These are phyloP conservation scores for Aspergillus melleus DNA, from an alignment of 2,329 filamentous ascomycete species.

Conservation along the genomic window DNA sequence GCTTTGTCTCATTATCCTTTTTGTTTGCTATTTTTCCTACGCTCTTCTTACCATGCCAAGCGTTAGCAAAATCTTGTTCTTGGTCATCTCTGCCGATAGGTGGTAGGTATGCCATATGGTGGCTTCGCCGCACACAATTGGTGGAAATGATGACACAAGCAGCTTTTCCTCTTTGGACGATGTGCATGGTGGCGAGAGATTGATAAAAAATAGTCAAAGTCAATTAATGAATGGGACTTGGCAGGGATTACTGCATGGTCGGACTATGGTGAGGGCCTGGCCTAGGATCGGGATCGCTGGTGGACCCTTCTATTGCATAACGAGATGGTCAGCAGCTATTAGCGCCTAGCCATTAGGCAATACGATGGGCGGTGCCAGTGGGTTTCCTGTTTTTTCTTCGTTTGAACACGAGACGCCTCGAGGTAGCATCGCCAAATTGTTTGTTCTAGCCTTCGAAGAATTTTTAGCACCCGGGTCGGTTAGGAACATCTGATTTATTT, in stretches of 20 bases:
- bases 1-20: not conserved
- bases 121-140: not conserved
- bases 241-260: not conserved
- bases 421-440: too few species aligned
- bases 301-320: not conserved
- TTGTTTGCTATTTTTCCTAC: not conserved
- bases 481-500: too few species aligned
- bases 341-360: not conserved
- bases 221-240: too few species aligned
- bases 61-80: not conserved
- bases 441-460: too few species aligned
- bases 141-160: not conserved
- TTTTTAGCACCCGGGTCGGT: too few species aligned
- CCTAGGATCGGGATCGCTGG: not conserved
- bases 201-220: not conserved
- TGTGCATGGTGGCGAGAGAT: not conserved
- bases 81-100: not conserved
- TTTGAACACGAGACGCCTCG: not conserved
- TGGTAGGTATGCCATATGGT: not conserved
- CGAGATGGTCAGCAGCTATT: not conserved
- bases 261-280: not conserved
- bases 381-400: not conserved
- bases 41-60: not conserved
- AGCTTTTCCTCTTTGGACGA: not conserved
- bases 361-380: not conserved